Conservation (phyloP, 495 filamentous ascomycete genomes). For the Haplographium delicatum region DNA sequence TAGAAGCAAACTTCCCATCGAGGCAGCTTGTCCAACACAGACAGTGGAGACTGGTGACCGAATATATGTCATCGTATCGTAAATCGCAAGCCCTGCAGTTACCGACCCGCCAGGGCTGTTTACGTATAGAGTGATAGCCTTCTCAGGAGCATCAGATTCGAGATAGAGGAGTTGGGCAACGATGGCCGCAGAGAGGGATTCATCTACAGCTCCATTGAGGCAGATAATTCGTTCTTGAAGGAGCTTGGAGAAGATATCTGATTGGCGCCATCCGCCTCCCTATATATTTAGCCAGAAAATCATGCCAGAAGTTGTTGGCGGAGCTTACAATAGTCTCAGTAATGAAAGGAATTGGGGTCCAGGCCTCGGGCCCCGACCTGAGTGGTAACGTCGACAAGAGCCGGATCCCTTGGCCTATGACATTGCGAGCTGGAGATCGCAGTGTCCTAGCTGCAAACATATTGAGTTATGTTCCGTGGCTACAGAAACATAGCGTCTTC, state of each 20-base stretch:
- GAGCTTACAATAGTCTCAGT: constrained; percentile 74
- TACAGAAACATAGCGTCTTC: neutral
- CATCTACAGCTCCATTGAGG: constrained; percentile 88
- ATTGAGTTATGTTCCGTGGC: neutral
- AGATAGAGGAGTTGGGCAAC: constrained; percentile 96
- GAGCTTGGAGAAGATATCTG: constrained; percentile 79
- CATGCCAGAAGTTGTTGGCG: neutral
- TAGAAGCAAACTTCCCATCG: constrained; percentile 87
- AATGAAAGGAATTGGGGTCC: constrained; percentile 67
- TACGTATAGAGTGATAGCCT: constrained; percentile 95
- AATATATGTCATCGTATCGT: constrained; percentile 99
- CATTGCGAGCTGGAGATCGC: constrained; percentile 16
- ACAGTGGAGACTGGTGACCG: constrained; percentile 86
- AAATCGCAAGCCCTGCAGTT: constrained; percentile 87
- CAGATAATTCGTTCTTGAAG: constrained; percentile 93
- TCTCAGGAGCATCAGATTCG: constrained; percentile 91
- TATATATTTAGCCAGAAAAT: constrained; percentile 41
- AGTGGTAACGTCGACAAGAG: constrained; percentile 7
- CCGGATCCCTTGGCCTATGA: neutral
- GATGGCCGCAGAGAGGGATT: constrained; percentile 79
- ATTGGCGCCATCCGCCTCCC: constrained; percentile 83
- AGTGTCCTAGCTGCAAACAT: constrained; percentile 19
- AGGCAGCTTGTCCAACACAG: constrained; percentile 89
- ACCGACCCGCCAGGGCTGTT: constrained; percentile 96
- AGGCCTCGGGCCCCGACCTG: constrained; percentile 39